Percentiles rank a stretch among this genome's conserved stretches.
Conservation (phyloP, 2,329 filamentous ascomycete species). For the Paracoccidioides lutzii region DNA sequence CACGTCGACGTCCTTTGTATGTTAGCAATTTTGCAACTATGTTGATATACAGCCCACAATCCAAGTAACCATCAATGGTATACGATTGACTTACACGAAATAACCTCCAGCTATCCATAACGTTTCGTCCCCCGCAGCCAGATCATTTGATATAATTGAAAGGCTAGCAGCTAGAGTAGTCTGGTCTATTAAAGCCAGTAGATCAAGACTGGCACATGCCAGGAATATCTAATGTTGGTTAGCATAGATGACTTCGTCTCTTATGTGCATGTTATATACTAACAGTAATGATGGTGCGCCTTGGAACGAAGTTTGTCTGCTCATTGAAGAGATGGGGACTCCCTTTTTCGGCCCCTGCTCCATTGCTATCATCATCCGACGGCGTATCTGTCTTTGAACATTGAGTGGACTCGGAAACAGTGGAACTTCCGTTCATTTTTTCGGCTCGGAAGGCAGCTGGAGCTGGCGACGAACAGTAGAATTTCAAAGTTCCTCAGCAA, state of each 20-base stretch:
- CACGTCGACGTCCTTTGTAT: slow-evolving; percentile 57
- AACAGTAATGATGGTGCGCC: slow-evolving; percentile 40
- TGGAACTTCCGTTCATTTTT: neutral
- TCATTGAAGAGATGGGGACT: slow-evolving; percentile 36
- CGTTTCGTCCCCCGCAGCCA: slow-evolving; percentile 38
- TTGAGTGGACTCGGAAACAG: neutral
- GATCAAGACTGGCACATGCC: slow-evolving; percentile 43
- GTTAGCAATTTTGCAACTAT: slow-evolving; percentile 48
- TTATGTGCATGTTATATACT: neutral
- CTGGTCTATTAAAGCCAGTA: slow-evolving; percentile 46
- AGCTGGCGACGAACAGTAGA: neutral
- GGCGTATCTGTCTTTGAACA: neutral
- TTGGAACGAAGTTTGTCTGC: slow-evolving; percentile 44
- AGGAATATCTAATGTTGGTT: slow-evolving; percentile 38
- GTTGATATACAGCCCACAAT: slow-evolving; percentile 55
- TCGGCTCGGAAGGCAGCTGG: neutral
- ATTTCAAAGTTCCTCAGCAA: neutral
- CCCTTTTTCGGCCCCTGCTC: neutral
- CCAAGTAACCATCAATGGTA: neutral
- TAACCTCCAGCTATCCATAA: slow-evolving; percentile 46
- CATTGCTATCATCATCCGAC: slow-evolving; percentile 11
- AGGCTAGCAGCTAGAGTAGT: slow-evolving; percentile 44
- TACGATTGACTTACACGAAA: slow-evolving; percentile 43
- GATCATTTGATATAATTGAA: slow-evolving; percentile 40
- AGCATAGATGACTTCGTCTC: neutral